A percentile compares a stretch with the other conserved stretches of the same genome.
These are phyloP conservation scores for Umbelopsis isabellina DNA, from an alignment of 192 early-diverging fungal species.

Conservation along the genomic window DNA sequence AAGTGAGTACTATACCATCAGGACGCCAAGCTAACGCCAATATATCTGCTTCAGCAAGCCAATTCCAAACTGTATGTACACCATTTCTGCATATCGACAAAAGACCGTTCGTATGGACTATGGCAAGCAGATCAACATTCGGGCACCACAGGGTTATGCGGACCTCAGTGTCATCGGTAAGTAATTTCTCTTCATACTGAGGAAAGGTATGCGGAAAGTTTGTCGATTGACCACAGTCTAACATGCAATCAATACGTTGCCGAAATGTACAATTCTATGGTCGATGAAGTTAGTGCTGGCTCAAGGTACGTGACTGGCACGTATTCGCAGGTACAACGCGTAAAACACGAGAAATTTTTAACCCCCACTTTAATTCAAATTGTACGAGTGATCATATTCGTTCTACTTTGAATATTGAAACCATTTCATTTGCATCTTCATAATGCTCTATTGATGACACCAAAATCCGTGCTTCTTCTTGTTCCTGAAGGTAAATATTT, in stretches of 20 bases:
- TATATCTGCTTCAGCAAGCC: conserved; percentile 9
- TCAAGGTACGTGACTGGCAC: too few species aligned
- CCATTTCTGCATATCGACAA: conserved; percentile 17
- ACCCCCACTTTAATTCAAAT: too few species aligned
- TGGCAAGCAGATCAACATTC: conserved; percentile 14
- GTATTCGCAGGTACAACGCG: too few species aligned
- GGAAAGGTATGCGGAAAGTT: conserved; percentile 10
- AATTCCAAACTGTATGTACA: conserved; percentile 14
- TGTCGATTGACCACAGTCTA: conserved; percentile 16
- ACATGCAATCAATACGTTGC: not conserved
- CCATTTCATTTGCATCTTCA: too few species aligned
- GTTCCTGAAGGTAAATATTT: too few species aligned
- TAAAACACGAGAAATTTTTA: too few species aligned
- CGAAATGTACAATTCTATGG: too few species aligned
- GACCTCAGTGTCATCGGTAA: conserved; percentile 4
- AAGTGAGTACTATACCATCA: not conserved
- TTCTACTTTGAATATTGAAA: too few species aligned
- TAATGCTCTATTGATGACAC: too few species aligned
- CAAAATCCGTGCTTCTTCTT: too few species aligned
- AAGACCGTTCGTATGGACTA: not conserved
- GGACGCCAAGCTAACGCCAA: conserved; percentile 12
- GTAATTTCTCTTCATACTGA: conserved; percentile 19
- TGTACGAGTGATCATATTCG: too few species aligned
- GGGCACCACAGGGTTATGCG: conserved; percentile 9
- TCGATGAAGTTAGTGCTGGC: too few species aligned